Conservation (phyloP, 2,329 filamentous ascomycete species). For the Clarireedia hainanense region DNA sequence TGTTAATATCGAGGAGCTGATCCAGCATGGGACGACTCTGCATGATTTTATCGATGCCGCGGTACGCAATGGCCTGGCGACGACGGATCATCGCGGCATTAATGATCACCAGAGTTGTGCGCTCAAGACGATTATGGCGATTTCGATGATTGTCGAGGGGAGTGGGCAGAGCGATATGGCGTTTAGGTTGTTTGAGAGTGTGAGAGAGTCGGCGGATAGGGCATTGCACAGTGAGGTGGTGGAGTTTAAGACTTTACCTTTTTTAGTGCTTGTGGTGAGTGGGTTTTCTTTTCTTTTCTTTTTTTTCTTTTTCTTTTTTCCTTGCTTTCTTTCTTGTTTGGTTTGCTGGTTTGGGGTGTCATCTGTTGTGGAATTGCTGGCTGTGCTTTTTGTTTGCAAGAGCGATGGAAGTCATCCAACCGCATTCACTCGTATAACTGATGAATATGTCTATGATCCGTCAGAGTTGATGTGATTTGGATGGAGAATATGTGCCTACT, state of each 20-base stretch:
- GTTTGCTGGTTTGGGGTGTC: too few relatives aligned
- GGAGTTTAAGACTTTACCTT: conserved; percentile 49
- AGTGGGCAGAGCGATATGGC: conserved; percentile 72
- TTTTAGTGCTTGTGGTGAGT: conserved; percentile 50
- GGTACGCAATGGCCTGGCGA: conserved; percentile 48
- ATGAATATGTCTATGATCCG: too few relatives aligned
- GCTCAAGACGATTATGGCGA: conserved; percentile 78
- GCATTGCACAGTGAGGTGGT: conserved; percentile 45
- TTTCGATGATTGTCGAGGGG: conserved; percentile 68
- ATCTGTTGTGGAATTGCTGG: too few relatives aligned
- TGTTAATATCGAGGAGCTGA: conserved; percentile 63
- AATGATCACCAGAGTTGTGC: conserved; percentile 59
- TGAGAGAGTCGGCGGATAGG: conserved; percentile 63
- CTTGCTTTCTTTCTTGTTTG: neutral
- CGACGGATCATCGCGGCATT: conserved; percentile 36
- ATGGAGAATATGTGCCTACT: too few relatives aligned
- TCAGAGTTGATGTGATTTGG: too few relatives aligned
- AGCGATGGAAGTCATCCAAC: too few relatives aligned
- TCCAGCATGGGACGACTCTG: conserved; percentile 61
- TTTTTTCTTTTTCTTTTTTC: neutral
- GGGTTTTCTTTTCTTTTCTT: neutral
- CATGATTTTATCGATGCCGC: conserved; percentile 67
- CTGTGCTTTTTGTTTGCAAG: too few relatives aligned
- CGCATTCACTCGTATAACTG: too few relatives aligned
- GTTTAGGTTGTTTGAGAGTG: conserved; percentile 64